These are phyloP conservation scores for Fraxinus pennsylvanica DNA, from an alignment of 257 asterid species.

Conservation along the genomic window DNA sequence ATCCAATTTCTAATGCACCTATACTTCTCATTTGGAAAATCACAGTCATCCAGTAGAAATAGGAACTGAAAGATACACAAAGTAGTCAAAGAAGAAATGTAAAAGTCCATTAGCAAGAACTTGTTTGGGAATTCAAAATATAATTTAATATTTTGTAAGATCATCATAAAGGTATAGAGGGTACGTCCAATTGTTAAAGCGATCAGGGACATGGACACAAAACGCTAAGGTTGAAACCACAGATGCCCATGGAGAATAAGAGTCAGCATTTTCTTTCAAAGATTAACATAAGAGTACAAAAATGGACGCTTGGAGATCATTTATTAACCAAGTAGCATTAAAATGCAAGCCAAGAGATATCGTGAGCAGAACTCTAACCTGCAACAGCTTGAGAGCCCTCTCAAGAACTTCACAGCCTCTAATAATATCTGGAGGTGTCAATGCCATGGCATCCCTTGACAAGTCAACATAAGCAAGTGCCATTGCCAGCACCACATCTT, in stretches of 20 bases:
- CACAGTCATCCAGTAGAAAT: conserved; percentile 3
- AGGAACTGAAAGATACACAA: neutral
- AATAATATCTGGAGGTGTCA: conserved; percentile 82
- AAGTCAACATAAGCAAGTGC: conserved; percentile 92
- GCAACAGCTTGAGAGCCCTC: conserved; percentile 84
- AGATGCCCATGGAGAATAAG: neutral
- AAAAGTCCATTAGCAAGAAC: neutral
- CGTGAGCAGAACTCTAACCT: conserved; percentile 47
- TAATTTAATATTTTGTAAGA: neutral
- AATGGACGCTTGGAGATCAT: neutral
- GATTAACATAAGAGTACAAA: conserved; percentile 1
- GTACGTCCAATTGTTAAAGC: neutral
- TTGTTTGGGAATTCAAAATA: neutral
- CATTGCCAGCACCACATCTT: conserved; percentile 86
- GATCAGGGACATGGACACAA: neutral
- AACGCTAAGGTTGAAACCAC: neutral
- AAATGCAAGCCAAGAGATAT: neutral
- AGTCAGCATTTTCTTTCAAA: neutral
- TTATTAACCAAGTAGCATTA: conserved; percentile 6
- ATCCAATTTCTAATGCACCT: neutral
- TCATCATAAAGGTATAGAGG: neutral
- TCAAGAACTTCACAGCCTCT: conserved; percentile 89
- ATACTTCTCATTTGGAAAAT: neutral
- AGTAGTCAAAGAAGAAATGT: neutral
- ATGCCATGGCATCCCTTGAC: conserved; percentile 90